Evolutionary conservation across 768 basidiomycete species (phyloP), one percentile per base, ranked within the genome.

Genomic region (Pholiota microspora): DNA sequence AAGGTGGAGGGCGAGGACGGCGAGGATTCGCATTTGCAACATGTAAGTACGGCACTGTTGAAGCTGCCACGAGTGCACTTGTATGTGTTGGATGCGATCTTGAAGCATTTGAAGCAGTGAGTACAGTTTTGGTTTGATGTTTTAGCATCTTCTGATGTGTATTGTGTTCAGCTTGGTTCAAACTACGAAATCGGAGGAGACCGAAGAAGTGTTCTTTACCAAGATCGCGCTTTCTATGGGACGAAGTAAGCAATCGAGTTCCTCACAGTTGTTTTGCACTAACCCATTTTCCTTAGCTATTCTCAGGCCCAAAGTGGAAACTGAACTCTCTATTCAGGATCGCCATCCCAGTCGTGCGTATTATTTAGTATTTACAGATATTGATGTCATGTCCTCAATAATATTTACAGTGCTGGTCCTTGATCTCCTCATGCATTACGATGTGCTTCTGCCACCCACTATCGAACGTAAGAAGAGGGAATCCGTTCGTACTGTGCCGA

Each of bases 201-300:
- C 78, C 1, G 79, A 86, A 65, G 89, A 94, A 51, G 76, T 94
- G 15, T 98, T 88, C 66, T 78, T 91, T 58, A 83, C 88, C 13
- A 98, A 98, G 71, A 75, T 98, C 31, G 90, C 92, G 0, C 76
- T 96, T 54, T 92, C 93, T 10, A 67, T 98, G 59, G 92, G 94
- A 50, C 77, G 96, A 67, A 79, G 94, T 95, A 66, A 73, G 90
- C 72, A 12, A 0, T 57, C 54, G 16, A 4, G 28, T 27, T 10
- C 7, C 15, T 40, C 53, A 2, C 15, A 59, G 16, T 36, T 54
- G 8, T 38, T 10, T 54, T 46, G 45, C 55, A 49, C 44, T 54
- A 46, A 49, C 42, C 18, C 49, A 31, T 28, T 32, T 13, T 9
- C 24, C 29, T 36, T 45, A 94, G 92, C 84, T 25, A 80, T 98